phyloP scores from a whole-genome alignment of 164 flowering plant species.

The Brasenia schreberi region DNA sequence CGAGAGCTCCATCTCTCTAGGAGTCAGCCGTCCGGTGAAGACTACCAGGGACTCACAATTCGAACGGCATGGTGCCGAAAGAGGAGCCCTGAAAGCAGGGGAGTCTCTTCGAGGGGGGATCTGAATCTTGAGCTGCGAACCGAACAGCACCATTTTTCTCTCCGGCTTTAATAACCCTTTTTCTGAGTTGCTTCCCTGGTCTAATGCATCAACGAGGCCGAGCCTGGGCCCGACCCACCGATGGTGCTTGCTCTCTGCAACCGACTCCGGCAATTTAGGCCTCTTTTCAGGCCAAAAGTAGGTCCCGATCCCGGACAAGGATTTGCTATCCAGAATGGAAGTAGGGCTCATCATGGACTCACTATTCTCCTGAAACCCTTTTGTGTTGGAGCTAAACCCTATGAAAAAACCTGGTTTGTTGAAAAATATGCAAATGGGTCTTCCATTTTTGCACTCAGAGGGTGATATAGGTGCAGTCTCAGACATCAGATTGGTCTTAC shows the following conservation, averaged over 20 bases:
- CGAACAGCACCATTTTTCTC: slow-evolving; percentile 46
- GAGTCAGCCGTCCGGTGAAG: slow-evolving; percentile 32
- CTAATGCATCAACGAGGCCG: slow-evolving; percentile 50
- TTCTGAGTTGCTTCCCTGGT: slow-evolving; percentile 16
- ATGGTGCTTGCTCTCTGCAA: background rate
- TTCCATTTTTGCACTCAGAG: slow-evolving; percentile 13
- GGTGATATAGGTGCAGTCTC: slow-evolving; percentile 15
- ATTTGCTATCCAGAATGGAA: slow-evolving; percentile 57
- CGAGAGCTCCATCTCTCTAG: slow-evolving; percentile 56
- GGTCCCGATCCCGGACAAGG: slow-evolving; percentile 29
- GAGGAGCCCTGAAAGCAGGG: background rate
- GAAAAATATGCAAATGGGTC: slow-evolving; percentile 33
- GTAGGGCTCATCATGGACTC: slow-evolving; percentile 66
- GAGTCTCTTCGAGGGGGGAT: slow-evolving; percentile 21
- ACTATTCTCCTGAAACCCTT: slow-evolving; percentile 25
- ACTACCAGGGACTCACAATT: background rate
- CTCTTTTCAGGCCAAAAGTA: slow-evolving; percentile 24
- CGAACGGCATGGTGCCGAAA: background rate
- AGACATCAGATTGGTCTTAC: slow-evolving; percentile 29
- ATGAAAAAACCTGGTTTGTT: slow-evolving; percentile 46
- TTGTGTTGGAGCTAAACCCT: slow-evolving; percentile 17
- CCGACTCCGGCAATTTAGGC: background rate
- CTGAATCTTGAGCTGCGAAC: slow-evolving; percentile 65
- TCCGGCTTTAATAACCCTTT: slow-evolving; percentile 21
- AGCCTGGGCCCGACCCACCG: slow-evolving; percentile 26